A percentile compares a stretch with the other conserved stretches of the same genome.
Evolutionary conservation across 2,329 filamentous ascomycete species (phyloP).

Genomic region (Knoxdaviesia proteae): DNA sequence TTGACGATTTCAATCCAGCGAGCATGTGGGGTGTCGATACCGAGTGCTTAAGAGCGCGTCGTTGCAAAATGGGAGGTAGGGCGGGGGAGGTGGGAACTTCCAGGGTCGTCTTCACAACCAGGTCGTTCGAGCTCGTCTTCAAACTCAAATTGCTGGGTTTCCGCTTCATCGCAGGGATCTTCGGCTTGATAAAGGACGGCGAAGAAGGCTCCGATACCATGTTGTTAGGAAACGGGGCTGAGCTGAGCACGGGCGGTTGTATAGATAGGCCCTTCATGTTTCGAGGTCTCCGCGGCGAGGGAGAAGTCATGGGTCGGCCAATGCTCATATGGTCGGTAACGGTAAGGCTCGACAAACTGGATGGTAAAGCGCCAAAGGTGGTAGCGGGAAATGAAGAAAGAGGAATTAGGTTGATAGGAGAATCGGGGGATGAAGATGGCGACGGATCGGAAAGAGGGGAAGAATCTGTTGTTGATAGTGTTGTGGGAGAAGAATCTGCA

Average conservation of each 20-base stretch:
- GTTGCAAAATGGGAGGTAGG: conserved; percentile 36
- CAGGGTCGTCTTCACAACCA: conserved; percentile 24
- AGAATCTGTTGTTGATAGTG: conserved; percentile 78
- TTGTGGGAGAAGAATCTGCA: conserved; percentile 85
- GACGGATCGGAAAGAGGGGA: conserved; percentile 79
- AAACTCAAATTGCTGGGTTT: conserved; percentile 63
- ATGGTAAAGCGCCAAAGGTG: conserved; percentile 26
- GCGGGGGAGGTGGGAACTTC: conserved; percentile 35
- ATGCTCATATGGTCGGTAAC: conserved; percentile 19
- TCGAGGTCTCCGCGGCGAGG: conserved; percentile 49
- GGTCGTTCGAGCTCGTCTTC: conserved; percentile 45
- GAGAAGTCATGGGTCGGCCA: conserved; percentile 43
- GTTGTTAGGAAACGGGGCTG: conserved; percentile 18
- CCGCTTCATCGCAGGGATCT: conserved; percentile 47
- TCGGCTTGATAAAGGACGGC: conserved; percentile 62
- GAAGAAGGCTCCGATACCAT: conserved; percentile 46
- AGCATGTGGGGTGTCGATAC: conserved; percentile 48
- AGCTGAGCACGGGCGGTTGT: conserved; percentile 34
- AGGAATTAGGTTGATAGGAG: conserved; percentile 54
- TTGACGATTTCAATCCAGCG: conserved; percentile 33
- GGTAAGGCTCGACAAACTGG: conserved; percentile 15
- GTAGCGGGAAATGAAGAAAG: conserved; percentile 47
- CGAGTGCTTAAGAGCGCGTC: conserved; percentile 44
- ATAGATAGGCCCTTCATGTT: conserved; percentile 75
- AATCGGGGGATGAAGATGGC: conserved; percentile 81